These are phyloP conservation scores for Oryza brachyantha DNA, from an alignment of 176 grass and related monocot species.

Conservation along the genomic window DNA sequence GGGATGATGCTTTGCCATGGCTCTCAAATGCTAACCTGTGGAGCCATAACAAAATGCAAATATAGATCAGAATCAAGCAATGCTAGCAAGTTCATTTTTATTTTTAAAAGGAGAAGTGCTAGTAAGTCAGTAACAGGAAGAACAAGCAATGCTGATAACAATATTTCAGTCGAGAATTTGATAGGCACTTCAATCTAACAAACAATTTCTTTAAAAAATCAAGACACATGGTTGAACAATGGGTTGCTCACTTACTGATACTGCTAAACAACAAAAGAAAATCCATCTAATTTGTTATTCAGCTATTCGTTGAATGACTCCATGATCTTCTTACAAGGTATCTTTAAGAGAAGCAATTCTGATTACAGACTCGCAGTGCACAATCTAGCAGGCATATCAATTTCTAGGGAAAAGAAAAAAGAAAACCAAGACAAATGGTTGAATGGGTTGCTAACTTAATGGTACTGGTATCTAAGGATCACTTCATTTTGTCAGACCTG, in stretches of 20 bases:
- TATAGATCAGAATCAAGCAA: not conserved
- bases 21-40: conserved; percentile 21
- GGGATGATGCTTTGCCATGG: conserved; percentile 85
- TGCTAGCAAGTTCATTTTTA: too few relatives aligned
- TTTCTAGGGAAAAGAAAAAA: not conserved
- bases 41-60: not conserved
- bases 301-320: not conserved
- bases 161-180: not conserved
- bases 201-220: not conserved
- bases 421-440: not conserved
- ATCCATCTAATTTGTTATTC: not conserved
- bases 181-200: not conserved
- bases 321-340: not conserved
- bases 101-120: too few relatives aligned
- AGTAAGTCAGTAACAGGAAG: too few relatives aligned
- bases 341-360: not conserved
- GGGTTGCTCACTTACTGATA: not conserved
- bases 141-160: not conserved
- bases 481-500: not conserved
- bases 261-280: not conserved
- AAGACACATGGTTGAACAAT: not conserved
- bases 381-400: not conserved
- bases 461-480: not conserved
- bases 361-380: not conserved
- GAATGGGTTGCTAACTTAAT: not conserved